Percentiles rank a stretch among this genome's conserved stretches.
Conservation (phyloP, 2,329 filamentous ascomycete species). For the Fusarium xylarioides region DNA sequence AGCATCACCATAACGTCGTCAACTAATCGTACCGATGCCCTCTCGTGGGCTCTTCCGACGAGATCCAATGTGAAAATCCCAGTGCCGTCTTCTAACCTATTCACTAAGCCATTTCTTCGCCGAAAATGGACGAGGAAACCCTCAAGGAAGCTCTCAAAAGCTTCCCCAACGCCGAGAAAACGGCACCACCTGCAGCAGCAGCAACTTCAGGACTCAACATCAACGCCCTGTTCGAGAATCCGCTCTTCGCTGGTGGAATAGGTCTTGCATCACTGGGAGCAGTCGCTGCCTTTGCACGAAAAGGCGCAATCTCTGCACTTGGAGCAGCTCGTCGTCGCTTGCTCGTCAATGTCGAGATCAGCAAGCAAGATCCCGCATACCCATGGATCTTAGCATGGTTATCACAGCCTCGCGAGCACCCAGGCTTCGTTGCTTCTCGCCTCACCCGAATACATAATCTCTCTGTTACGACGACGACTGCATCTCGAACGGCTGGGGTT, state of each 20-base stretch:
- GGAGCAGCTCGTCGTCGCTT: conserved; percentile 82
- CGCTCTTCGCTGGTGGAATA: conserved; percentile 77
- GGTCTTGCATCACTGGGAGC: conserved; percentile 91
- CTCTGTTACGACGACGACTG: conserved; percentile 67
- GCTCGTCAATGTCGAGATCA: conserved; percentile 95
- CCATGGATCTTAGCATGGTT: conserved; percentile 96
- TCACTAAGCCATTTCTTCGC: not conserved
- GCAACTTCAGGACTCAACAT: conserved; percentile 54
- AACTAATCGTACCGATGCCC: not conserved
- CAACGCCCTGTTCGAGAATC: conserved; percentile 70
- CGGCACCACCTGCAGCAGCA: conserved; percentile 43
- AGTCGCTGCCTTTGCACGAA: conserved; percentile 80
- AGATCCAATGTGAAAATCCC: conserved; percentile 16
- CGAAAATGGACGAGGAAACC: conserved; percentile 33
- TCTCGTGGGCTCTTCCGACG: not conserved
- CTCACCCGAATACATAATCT: conserved; percentile 69
- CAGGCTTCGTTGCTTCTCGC: conserved; percentile 66
- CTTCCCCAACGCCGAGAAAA: conserved; percentile 44
- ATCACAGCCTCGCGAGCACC: conserved; percentile 76
- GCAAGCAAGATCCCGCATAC: conserved; percentile 91
- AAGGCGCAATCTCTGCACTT: conserved; percentile 76
- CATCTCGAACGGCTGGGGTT: conserved; percentile 64
- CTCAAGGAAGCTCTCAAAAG: conserved; percentile 24
- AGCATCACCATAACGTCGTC: not conserved
- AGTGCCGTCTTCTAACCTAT: conserved; percentile 10